phyloP scores from a whole-genome alignment of 176 grass and related monocot species.

The Ananas comosus region DNA sequence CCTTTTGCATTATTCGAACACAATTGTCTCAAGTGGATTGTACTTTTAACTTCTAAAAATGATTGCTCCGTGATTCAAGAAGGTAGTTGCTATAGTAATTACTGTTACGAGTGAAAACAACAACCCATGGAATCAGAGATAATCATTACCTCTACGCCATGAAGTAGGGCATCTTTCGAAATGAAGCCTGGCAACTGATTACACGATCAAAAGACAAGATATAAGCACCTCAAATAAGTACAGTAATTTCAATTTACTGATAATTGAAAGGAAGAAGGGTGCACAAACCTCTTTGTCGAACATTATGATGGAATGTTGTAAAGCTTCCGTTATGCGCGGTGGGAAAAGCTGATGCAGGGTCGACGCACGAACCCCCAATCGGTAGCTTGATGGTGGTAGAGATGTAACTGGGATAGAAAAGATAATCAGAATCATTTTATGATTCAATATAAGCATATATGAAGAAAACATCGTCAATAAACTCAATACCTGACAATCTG shows the following conservation, averaged over 20 bases:
- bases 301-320: slow-evolving; percentile 62
- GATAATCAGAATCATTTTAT: slow-evolving; percentile 4
- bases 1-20: no score
- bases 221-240: slow-evolving; percentile 3
- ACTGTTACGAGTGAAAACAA: no score
- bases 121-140: background rate
- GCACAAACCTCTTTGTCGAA: slow-evolving; percentile 70
- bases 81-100: no score
- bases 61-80: no score
- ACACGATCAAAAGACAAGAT: slow-evolving; percentile 11
- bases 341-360: slow-evolving; percentile 83
- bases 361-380: slow-evolving; percentile 64
- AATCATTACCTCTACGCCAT: slow-evolving; percentile 92
- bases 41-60: no score
- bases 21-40: no score
- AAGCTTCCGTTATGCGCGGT: slow-evolving; percentile 64
- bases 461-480: background rate
- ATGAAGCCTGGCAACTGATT: slow-evolving; percentile 74
- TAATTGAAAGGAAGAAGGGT: slow-evolving; percentile 9
- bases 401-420: slow-evolving; percentile 39
- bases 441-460: background rate
- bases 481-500: slow-evolving; percentile 63
- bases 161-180: slow-evolving; percentile 71
- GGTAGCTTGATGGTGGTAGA: slow-evolving; percentile 87
- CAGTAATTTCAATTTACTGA: background rate